Conservation (phyloP, 306 rosid species). For the Castanea mollissima region DNA sequence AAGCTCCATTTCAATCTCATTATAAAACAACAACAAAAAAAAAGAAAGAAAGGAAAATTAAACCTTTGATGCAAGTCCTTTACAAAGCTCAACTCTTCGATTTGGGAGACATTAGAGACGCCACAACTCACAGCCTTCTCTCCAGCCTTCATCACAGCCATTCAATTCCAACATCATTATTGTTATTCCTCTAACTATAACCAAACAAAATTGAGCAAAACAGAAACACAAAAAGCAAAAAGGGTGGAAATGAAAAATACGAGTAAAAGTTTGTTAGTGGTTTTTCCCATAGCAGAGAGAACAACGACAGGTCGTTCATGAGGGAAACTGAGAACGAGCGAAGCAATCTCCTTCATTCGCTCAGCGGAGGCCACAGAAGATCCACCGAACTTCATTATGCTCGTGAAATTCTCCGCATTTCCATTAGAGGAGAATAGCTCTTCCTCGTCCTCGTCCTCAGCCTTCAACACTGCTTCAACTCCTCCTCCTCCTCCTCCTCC, state of each 20-base stretch:
- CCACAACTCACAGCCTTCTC: constrained; percentile 93
- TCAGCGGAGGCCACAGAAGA: constrained; percentile 79
- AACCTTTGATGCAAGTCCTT: constrained; percentile 72
- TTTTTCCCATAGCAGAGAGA: constrained; percentile 96
- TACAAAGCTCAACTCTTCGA: constrained; percentile 64
- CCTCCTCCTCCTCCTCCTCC: background rate
- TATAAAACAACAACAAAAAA: background rate
- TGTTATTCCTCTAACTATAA: background rate
- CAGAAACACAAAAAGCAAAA: background rate
- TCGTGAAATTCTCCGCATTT: constrained; percentile 46
- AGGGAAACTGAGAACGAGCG: constrained; percentile 70
- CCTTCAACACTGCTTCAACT: constrained; percentile 10
- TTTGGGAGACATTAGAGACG: constrained; percentile 51
- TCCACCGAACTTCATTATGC: constrained; percentile 97
- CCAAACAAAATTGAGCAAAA: background rate
- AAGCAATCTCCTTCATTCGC: constrained; percentile 82
- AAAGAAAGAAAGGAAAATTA: background rate
- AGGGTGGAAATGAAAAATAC: constrained; percentile 27
- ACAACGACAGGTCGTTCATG: constrained; percentile 81
- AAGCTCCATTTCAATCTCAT: background rate
- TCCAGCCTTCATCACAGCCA: constrained; percentile 65
- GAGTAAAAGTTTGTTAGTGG: constrained; percentile 79
- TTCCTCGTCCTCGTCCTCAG: constrained; percentile 29
- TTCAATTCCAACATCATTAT: constrained; percentile 9
- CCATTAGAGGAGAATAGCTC: constrained; percentile 25